phyloP scores from a whole-genome alignment of 208 protist genomes.

The Crithidia bombi region DNA sequence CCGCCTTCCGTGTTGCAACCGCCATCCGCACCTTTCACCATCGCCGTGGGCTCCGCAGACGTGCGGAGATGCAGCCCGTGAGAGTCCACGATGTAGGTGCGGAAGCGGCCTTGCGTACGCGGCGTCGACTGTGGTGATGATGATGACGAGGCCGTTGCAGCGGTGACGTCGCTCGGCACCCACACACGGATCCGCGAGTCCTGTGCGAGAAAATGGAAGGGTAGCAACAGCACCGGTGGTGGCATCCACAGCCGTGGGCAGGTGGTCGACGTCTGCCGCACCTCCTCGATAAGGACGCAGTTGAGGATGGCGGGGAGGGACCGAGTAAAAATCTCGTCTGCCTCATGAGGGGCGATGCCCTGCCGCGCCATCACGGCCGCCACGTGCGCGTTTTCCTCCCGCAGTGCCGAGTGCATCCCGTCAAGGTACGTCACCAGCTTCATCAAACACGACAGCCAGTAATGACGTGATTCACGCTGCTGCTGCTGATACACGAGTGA shows the following conservation, averaged over 20 bases:
- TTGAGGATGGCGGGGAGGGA: slow-evolving; percentile 66
- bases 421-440: slow-evolving; percentile 68
- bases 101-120: slow-evolving; percentile 2
- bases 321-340: slow-evolving; percentile 35
- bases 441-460: slow-evolving; percentile 64
- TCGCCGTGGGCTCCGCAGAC: not conserved
- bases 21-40: too few species aligned
- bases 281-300: slow-evolving; percentile 67
- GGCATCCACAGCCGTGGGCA: slow-evolving; percentile 38
- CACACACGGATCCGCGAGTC: slow-evolving; percentile 54
- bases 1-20: too few species aligned
- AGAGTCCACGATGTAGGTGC: slow-evolving; percentile 15
- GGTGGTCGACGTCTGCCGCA: slow-evolving; percentile 10
- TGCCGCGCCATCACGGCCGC: slow-evolving; percentile 47
- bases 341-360: slow-evolving; percentile 13
- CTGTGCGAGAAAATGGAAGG: slow-evolving; percentile 53
- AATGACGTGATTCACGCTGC: slow-evolving; percentile 34
- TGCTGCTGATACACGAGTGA: slow-evolving; percentile 9
- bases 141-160: not conserved
- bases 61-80: slow-evolving; percentile 13
- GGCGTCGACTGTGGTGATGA: not conserved
- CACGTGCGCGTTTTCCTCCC: slow-evolving; percentile 68
- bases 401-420: slow-evolving; percentile 43
- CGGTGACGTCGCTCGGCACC: slow-evolving; percentile 26
- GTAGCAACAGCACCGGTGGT: slow-evolving; percentile 66